phyloP scores from a whole-genome alignment of 257 asterid genomes.

The Ophiorrhiza pumila region DNA sequence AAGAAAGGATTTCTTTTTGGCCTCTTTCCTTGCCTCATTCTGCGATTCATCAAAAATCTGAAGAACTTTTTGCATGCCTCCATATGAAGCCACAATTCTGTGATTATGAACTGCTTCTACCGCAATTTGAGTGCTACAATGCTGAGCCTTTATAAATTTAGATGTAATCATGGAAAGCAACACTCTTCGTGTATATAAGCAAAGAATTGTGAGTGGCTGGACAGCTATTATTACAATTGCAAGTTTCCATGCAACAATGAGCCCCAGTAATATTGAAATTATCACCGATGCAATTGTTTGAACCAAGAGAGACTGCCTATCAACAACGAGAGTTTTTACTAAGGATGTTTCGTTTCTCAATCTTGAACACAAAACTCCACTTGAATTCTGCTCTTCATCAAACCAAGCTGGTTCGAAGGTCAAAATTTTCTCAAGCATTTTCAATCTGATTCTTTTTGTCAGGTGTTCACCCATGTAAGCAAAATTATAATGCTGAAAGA shows the following conservation, averaged over 20 bases:
- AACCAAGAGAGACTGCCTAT: conserved; percentile 56
- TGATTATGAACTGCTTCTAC: conserved; percentile 79
- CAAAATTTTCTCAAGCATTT: conserved; percentile 57
- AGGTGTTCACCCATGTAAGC: conserved; percentile 77
- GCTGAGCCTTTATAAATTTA: conserved; percentile 69
- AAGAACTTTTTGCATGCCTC: conserved; percentile 59
- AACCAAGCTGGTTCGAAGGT: conserved; percentile 82
- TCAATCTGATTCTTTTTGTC: conserved; percentile 56
- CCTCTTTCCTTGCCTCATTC: conserved; percentile 77
- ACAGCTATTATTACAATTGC: conserved; percentile 84
- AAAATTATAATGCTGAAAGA: conserved; percentile 72
- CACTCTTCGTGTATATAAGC: conserved; percentile 65
- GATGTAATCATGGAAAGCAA: conserved; percentile 56
- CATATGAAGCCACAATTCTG: conserved; percentile 63
- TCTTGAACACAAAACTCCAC: conserved; percentile 57
- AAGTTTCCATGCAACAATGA: conserved; percentile 76
- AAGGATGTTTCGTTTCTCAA: conserved; percentile 69
- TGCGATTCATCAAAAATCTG: conserved; percentile 66
- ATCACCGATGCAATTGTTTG: conserved; percentile 65
- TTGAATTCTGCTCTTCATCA: conserved; percentile 66
- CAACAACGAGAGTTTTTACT: conserved; percentile 78
- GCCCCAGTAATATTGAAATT: conserved; percentile 61
- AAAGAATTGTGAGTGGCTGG: conserved; percentile 72
- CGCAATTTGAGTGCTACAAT: conserved; percentile 68
- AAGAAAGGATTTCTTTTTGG: conserved; percentile 66